Evolutionary conservation across 2,329 filamentous ascomycete species (phyloP), one percentile per base, ranked within the genome.

Genomic region (Fusarium staphyleae): DNA sequence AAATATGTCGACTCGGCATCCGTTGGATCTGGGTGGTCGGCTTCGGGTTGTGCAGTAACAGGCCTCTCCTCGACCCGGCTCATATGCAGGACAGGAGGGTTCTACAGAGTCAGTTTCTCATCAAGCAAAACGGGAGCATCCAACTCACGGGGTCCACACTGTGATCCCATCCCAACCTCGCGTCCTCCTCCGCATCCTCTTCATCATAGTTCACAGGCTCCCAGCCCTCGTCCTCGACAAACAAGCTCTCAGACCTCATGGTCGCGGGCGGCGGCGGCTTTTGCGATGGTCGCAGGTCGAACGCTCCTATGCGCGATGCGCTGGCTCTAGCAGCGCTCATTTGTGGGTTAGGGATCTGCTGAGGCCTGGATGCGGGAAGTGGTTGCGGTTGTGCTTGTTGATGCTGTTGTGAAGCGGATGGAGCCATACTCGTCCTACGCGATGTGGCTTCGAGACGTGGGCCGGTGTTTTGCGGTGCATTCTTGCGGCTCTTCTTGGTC

Each of bases 141-240:
- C 10, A 45, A 72, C 80, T 77, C 73, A 88, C 86, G 58, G 81
- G 78, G 40, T 87, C 81, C 30, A 81, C 83, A 66, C 83, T 88
- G 44, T 86, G 81, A 71, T 92, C 88, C 90, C 90, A 93, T 30
- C 86, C 87, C 36, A 93, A 75, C 63, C 86, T 85, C 42, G 86
- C 85, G 58, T 86, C 82, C 47, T 86, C 83, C 24, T 87, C 86
- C 6, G 84, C 83, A 11, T 87, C 81, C 24, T 87, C 85, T 16
- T 83, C 86, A 3, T 80, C 78, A 22, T 82, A 75, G 37, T 70
- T 81, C 2, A 88, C 78, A 2, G 89, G 89, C 60, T 91, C 87
- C 89, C 90, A 93, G 36, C 81, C 78, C 57, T 91, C 88, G 18
- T 91, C 87, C 24, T 90, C 86, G n/a, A 92, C 81, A 65, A 93